Conservation (phyloP, 2,329 filamentous ascomycete species). For the Parafenestella ontariensis region DNA sequence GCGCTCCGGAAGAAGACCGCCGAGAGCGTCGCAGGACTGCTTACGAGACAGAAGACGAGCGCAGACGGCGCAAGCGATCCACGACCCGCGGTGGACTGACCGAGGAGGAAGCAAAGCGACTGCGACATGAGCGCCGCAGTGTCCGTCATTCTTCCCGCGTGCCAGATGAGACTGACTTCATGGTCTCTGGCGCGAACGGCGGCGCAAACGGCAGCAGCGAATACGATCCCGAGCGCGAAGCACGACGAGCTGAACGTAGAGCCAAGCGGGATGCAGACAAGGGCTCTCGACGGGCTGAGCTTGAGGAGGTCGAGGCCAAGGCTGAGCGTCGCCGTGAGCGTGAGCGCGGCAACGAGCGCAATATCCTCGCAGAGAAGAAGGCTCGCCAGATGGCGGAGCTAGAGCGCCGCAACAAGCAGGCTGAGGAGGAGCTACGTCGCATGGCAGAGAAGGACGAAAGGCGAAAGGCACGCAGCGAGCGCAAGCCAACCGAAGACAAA, state of each 20-base stretch:
- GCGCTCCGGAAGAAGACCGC: conserved; percentile 37
- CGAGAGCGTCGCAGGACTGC: conserved; percentile 41
- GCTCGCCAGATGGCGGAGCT: conserved; percentile 47
- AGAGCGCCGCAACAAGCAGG: conserved; percentile 47
- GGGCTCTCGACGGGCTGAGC: conserved; percentile 38
- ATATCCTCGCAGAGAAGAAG: conserved; percentile 46
- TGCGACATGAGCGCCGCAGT: conserved; percentile 47
- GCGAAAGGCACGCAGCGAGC: conserved; percentile 40
- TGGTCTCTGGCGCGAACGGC: conserved; percentile 33
- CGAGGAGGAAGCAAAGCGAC: conserved; percentile 47
- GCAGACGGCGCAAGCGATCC: conserved; percentile 47
- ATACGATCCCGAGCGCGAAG: conserved; percentile 46
- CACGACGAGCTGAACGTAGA: conserved; percentile 45
- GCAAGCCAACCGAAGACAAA: conserved; percentile 38
- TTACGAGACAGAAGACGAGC: conserved; percentile 48
- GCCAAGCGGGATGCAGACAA: conserved; percentile 47
- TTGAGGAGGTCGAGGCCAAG: conserved; percentile 46
- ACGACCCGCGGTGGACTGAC: conserved; percentile 43
- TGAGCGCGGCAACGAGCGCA: conserved; percentile 44
- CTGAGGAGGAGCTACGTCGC: conserved; percentile 48
- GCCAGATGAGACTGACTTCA: conserved; percentile 35
- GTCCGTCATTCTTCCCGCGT: conserved; percentile 35
- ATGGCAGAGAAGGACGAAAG: conserved; percentile 50
- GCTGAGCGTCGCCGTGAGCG: conserved; percentile 48
- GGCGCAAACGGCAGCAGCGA: conserved; percentile 40